Base-by-base conservation (phyloP, 2,329 filamentous ascomycete species). In the Xenoacremonium recifei region DNA sequence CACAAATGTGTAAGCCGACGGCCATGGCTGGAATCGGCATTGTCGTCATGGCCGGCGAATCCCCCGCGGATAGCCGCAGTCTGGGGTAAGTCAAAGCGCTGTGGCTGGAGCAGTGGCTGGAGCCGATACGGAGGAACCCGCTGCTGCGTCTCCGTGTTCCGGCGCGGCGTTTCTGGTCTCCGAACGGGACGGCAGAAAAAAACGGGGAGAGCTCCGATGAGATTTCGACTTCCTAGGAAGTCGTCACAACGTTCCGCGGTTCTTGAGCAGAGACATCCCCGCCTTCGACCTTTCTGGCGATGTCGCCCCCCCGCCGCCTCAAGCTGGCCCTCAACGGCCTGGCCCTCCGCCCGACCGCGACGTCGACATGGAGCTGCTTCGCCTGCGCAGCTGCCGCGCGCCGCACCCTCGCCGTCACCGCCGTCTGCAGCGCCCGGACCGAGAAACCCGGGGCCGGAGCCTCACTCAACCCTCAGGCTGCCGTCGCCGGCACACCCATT, bases 361-460 rank as follows among this genome's bases (percentile, higher is more conserved):
- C n/a, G 29, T 15, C 17, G 29, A 31, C 29, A 31, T 31, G n/a
- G n/a, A n/a, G n/a, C n/a, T 79, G 76, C 55, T 58, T 73, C 12
- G 45, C 71, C 37, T 80, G 77, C 62, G 73, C 76, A 67, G 73
- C 73, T 62, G n/a, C n/a, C n/a, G n/a, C 72, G 73, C 72, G 73
- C 40, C 64, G 67, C 37, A 61, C 66, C 20, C 73, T 81, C 50
- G 67, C 67, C 51, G 65, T 68, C 15, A 72, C 77, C 2, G 66
- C 71, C 45, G 36, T 54, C 31, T 54, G 57, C 21, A 45, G 55
- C 3, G 58, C 58, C 12, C 61, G 54, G 40, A 23, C 50, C 21
- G 58, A 63, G 36, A 67, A 66, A 45, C 65, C 64, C 13, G 66
- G 54, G 12, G 49, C 65, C 12, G 66, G 66, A 35, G 50, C 64